Evolutionary conservation across 2,329 filamentous ascomycete species (phyloP).

Genomic region (Dryadomyces sulphureus): DNA sequence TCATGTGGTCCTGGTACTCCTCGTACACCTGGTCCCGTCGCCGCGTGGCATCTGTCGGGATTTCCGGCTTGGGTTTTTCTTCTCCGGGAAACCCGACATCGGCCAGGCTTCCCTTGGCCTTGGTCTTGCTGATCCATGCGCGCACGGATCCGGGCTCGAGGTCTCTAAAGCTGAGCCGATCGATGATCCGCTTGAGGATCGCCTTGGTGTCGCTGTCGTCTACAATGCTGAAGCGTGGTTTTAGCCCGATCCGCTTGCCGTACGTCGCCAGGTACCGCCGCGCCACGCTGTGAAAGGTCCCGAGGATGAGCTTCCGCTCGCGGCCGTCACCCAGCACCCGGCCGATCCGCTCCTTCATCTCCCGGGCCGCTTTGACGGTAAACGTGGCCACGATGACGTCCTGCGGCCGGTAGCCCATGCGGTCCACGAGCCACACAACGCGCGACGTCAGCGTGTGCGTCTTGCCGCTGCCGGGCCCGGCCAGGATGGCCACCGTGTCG

Average conservation of each 20-base stretch:
- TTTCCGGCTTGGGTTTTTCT: slow-evolving; percentile 21
- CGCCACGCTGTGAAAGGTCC: slow-evolving; percentile 90
- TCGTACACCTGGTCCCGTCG: slow-evolving; percentile 50
- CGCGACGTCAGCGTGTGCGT: slow-evolving; percentile 90
- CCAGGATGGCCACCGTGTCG: slow-evolving; percentile 48
- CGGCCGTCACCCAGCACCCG: slow-evolving; percentile 64
- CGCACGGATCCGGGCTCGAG: slow-evolving; percentile 60
- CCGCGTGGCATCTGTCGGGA: neutral
- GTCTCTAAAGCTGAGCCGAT: slow-evolving; percentile 44
- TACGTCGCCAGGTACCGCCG: slow-evolving; percentile 73
- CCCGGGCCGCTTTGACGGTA: slow-evolving; percentile 82
- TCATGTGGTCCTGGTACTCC: slow-evolving; percentile 65
- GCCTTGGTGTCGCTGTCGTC: slow-evolving; percentile 68
- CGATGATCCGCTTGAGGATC: slow-evolving; percentile 71
- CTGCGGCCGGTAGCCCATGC: slow-evolving; percentile 58
- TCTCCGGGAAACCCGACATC: slow-evolving; percentile 3
- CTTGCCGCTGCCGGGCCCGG: slow-evolving; percentile 64
- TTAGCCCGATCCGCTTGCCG: slow-evolving; percentile 68
- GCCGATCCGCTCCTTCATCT: slow-evolving; percentile 84
- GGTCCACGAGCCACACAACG: slow-evolving; percentile 72
- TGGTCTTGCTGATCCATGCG: slow-evolving; percentile 59
- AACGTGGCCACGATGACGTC: slow-evolving; percentile 94
- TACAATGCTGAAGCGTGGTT: slow-evolving; percentile 77
- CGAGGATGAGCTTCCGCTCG: slow-evolving; percentile 66
- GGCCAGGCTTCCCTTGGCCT: slow-evolving; percentile 36